Percentiles rank a stretch among this genome's conserved stretches.
Evolutionary conservation across 768 basidiomycete genomes (phyloP).

Genomic region (Rickenella mellea): DNA sequence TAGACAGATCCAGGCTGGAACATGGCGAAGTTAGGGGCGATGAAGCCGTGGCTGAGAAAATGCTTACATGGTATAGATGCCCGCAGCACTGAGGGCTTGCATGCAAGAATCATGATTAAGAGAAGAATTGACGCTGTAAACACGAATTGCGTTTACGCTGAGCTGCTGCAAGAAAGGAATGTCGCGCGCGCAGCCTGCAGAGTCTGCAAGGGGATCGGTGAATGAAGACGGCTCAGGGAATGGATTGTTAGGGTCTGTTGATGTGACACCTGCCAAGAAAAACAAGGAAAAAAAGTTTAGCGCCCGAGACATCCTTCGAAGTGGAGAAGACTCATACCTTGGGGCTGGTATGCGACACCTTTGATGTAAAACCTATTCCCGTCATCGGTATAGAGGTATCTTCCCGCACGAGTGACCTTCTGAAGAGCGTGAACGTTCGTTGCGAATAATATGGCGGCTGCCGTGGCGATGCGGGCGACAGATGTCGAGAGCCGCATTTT

Average conservation of each 20-base stretch:
- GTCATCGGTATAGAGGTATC: conserved; percentile 71
- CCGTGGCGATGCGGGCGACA: conserved; percentile 18
- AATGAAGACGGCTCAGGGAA: conserved; percentile 68
- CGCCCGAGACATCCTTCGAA: not conserved
- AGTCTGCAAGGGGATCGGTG: conserved; percentile 68
- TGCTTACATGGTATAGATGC: conserved; percentile 83
- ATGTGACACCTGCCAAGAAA: conserved; percentile 21
- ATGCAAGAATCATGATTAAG: conserved; percentile 86
- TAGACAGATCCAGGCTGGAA: conserved; percentile 71
- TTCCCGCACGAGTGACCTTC: conserved; percentile 58
- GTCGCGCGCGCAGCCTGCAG: conserved; percentile 65
- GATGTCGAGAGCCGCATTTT: not conserved
- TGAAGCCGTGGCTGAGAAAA: not conserved
- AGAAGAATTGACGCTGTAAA: conserved; percentile 78
- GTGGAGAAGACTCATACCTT: conserved; percentile 38
- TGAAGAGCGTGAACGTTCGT: conserved; percentile 56
- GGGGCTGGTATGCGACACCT: conserved; percentile 77
- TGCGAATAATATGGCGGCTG: conserved; percentile 31
- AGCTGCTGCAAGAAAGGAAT: conserved; percentile 68
- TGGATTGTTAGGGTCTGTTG: conserved; percentile 42
- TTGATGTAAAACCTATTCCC: conserved; percentile 84
- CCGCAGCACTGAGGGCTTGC: conserved; percentile 61
- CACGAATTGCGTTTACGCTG: conserved; percentile 72
- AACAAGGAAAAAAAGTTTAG: not conserved
- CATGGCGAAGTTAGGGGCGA: conserved; percentile 2